Conservation (phyloP, 768 basidiomycete genomes). For the Imleria badia region DNA sequence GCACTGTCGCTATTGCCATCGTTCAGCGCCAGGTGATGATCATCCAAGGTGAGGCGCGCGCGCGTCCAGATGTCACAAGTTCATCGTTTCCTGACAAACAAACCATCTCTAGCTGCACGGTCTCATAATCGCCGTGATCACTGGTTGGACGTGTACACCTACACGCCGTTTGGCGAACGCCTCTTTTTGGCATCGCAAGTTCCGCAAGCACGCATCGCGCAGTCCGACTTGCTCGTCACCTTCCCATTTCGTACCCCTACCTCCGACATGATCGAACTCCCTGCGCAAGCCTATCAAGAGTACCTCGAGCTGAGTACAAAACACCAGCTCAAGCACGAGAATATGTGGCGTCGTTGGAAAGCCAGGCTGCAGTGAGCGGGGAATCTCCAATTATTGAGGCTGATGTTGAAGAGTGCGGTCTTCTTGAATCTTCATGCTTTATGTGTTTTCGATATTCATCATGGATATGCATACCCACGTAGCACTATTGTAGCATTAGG, state of each 20-base stretch:
- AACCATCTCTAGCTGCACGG: conserved; percentile 45
- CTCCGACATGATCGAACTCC: conserved; percentile 64
- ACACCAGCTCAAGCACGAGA: conserved; percentile 56
- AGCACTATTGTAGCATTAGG: conserved; percentile 25
- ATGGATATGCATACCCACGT: conserved; percentile 8
- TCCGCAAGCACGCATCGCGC: conserved; percentile 61
- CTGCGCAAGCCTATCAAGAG: conserved; percentile 55
- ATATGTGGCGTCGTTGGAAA: conserved; percentile 54
- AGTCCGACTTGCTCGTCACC: conserved; percentile 57
- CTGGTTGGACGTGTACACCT: conserved; percentile 67
- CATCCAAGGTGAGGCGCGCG: conserved; percentile 52
- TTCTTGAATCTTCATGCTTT: conserved; percentile 1
- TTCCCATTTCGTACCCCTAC: conserved; percentile 39
- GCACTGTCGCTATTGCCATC: conserved; percentile 65
- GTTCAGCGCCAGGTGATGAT: conserved; percentile 68
- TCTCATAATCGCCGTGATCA: conserved; percentile 54
- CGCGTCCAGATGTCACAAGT: neutral
- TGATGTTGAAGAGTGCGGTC: neutral
- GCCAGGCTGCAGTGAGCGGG: conserved; percentile 23
- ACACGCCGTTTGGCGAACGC: conserved; percentile 60
- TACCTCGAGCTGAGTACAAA: conserved; percentile 54
- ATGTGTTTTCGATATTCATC: neutral
- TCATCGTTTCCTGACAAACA: conserved; percentile 2
- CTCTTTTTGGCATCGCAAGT: conserved; percentile 62
- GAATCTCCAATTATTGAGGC: neutral